Conservation (phyloP, 2,329 filamentous ascomycete genomes). For the Chaetomium strumarium region DNA sequence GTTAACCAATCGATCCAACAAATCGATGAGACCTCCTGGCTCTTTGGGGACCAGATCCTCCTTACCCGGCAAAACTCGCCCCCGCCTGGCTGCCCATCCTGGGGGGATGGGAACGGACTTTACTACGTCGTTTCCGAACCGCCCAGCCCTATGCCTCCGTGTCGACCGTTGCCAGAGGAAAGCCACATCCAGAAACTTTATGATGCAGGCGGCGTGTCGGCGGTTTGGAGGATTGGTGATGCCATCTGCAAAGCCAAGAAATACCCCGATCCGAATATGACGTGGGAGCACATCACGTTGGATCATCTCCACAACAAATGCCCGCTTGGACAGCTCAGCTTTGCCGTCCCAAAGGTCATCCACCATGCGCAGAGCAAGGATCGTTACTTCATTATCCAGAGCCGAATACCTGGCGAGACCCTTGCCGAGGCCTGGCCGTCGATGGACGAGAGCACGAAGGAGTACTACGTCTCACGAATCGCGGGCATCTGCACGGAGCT, state of each 20-base stretch:
- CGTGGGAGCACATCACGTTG: conserved; percentile 8
- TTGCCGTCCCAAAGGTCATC: conserved; percentile 3
- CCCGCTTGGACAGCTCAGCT: conserved; percentile 8
- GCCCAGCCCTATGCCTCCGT: conserved; percentile 4
- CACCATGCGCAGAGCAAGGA: conserved; percentile 2
- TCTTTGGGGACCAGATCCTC: conserved; percentile 8
- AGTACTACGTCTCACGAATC: conserved; percentile 8
- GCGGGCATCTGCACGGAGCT: conserved; percentile 4
- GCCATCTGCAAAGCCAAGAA: conserved; percentile 8
- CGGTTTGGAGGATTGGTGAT: conserved; percentile 4
- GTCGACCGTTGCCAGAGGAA: conserved; percentile 5
- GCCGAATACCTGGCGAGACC: conserved; percentile 3
- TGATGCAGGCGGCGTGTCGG: conserved; percentile 5
- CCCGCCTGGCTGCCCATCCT: conserved; percentile 2
- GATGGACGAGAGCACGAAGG: conserved; percentile 6
- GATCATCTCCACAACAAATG: conserved; percentile 8
- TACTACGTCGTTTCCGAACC: conserved; percentile 10
- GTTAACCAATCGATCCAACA: conserved; percentile 9
- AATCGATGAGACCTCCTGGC: conserved; percentile 10
- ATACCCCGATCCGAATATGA: conserved; percentile 2
- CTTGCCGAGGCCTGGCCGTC: conserved; percentile 5
- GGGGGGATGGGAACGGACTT: conserved; percentile 8
- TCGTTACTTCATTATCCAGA: conserved; percentile 7
- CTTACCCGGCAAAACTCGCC: conserved; percentile 4
- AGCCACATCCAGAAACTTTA: conserved; percentile 3